Evolutionary conservation across 495 filamentous ascomycete genomes (phyloP), one percentile per base, ranked within the genome.

Genomic region (Aspergillus funiculosus): DNA sequence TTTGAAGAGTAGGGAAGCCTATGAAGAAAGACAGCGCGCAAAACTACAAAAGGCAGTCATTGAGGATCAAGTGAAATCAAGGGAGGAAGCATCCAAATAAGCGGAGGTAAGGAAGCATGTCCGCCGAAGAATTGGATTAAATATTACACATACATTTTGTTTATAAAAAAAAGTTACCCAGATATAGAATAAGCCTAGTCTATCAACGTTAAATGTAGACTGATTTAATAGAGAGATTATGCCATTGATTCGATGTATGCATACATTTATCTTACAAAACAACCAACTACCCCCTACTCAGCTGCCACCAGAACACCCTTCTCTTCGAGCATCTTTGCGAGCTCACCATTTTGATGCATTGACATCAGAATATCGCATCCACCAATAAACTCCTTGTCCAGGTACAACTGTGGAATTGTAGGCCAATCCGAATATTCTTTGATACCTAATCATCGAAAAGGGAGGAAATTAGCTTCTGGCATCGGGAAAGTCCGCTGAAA

Each of bases 381-480:
- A 43, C 92, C 94, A 46, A 98, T 76, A 59, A 98, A 98, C 61
- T 97, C 89, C 66, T 91, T 91, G 39, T 92, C 78, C 38, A 98
- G 73, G 66, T 97, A 98, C 22, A 98, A 75, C 63, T 97, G 92
- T 1, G 92, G 92, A 62, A 98, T 97, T 17, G 92, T 98, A 6
- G 92, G 92, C 92, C 92, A 98, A 59, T 95, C 91, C 4, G 89
- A 94, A 74, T 88, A 98, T 62, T 98, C 90, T 63, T 98, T 98
- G 66, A 98, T 91, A 30, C 94, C 90, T 95, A n/a, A n/a, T n/a
- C n/a, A 45, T 44, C 2, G 9, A 20, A 34, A 32, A 41, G 29
- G 44, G 4, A 40, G 10, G 19, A 39, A 9, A 9, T 51, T 17
- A 51, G 48, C 26, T n/a, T 30, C 14, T 9, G 10, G 10, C 37